These are phyloP conservation scores for Aphanoascus verrucosus DNA, from an alignment of 2,329 filamentous ascomycete genomes.

Conservation along the genomic window DNA sequence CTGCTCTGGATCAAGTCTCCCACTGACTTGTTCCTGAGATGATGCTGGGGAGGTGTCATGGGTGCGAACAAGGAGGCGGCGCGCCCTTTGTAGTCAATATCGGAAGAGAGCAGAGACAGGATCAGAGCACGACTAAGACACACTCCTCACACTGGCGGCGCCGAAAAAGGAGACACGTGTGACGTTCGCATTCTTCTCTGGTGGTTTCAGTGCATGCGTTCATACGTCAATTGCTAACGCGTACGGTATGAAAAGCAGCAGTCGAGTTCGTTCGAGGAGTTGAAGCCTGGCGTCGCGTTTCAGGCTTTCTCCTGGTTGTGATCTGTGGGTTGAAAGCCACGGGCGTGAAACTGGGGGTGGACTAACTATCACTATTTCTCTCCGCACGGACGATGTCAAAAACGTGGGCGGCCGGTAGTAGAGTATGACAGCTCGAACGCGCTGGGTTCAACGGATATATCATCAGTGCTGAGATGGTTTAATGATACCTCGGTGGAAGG, in stretches of 20 bases:
- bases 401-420: background rate
- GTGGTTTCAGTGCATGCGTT: constrained; percentile 4
- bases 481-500: no score
- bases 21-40: constrained; percentile 5
- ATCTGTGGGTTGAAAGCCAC: background rate
- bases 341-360: constrained; percentile 1
- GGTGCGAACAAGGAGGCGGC: background rate
- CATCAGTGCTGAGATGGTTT: background rate
- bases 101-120: no score
- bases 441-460: background rate
- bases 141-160: background rate
- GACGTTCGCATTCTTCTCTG: constrained; percentile 6
- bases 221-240: constrained; percentile 8
- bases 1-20: background rate
- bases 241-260: constrained; percentile 2
- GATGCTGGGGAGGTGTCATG: constrained; percentile 6
- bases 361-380: no score
- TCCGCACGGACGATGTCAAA: background rate
- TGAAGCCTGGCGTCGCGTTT: constrained; percentile 4
- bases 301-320: constrained; percentile 1
- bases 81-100: no score
- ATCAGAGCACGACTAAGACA: no score
- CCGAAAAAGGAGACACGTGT: constrained; percentile 1
- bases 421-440: background rate
- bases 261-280: background rate